Evolutionary conservation across 129 eudicot genomes (phyloP), one percentile per base, ranked within the genome.

Genomic region (Pittosporum tobira): DNA sequence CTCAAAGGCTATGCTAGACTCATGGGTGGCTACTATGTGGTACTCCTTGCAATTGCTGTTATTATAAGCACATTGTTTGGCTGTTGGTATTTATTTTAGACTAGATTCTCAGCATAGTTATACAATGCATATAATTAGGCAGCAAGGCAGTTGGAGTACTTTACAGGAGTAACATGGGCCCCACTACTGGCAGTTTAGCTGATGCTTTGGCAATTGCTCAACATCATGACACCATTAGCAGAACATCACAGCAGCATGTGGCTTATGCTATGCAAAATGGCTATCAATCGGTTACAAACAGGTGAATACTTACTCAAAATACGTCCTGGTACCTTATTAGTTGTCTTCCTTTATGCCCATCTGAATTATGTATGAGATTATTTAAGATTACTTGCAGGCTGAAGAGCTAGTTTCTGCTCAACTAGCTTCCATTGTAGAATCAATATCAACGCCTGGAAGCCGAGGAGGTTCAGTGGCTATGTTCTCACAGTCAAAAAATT

Each of bases 1-100:
- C 45, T 81, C 55, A 93, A 93, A 71, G 83, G 91, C 59, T 93
- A 87, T 71, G 94, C 87, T 20, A 81, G 99, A 74, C 47, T 49
- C 66, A 38, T 93, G 74, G 81, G 99, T 69, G 94, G 88, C 78
- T 93, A 93, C 71, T 84, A 87, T 69, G 51, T 93, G 96, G 99
- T 87, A n/a, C n/a, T n/a, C n/a, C n/a, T n/a, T n/a, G n/a, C n/a
- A n/a, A n/a, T n/a, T n/a, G n/a, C n/a, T n/a, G n/a, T n/a, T n/a
- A n/a, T n/a, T n/a, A n/a, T 27, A 48, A 34, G 25, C 51, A 25
- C 15, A n/a, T n/a, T n/a, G n/a, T n/a, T n/a, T n/a, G n/a, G n/a
- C n/a, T n/a, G n/a, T n/a, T n/a, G n/a, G n/a, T n/a, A n/a, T n/a
- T n/a, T n/a, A n/a, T n/a, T n/a, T n/a, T n/a, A n/a, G n/a, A n/a